Evolutionary conservation across 441 rosid species (phyloP).

Genomic region (Gossypium lobatum): DNA sequence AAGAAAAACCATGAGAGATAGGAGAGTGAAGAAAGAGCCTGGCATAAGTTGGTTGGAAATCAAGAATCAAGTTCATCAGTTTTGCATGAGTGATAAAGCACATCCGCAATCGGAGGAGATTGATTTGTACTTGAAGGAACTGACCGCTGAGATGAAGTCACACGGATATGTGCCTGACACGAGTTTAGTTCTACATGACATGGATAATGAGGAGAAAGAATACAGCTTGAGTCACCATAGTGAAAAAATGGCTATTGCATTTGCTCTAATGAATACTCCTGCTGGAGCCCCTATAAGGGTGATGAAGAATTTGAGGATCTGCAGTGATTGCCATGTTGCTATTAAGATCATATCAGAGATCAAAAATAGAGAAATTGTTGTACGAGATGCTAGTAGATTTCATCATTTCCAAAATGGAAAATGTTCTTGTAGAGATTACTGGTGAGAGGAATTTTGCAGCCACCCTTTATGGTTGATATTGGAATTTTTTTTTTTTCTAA

Average conservation of each 20-base stretch:
- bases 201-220: conserved; percentile 75
- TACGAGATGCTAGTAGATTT: conserved; percentile 72
- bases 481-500: not conserved
- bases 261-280: conserved; percentile 54
- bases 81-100: conserved; percentile 53
- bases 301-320: conserved; percentile 75
- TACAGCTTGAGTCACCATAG: conserved; percentile 65
- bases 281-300: conserved; percentile 57
- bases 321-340: conserved; percentile 69
- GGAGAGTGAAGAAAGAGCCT: conserved; percentile 72
- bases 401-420: conserved; percentile 67
- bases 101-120: conserved; percentile 52
- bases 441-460: conserved; percentile 28
- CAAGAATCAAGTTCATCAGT: conserved; percentile 62
- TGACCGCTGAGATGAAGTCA: conserved; percentile 56
- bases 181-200: conserved; percentile 63
- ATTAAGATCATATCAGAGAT: conserved; percentile 56
- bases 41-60: conserved; percentile 88
- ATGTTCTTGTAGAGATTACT: conserved; percentile 79
- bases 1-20: conserved; percentile 68
- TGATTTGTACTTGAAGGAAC: conserved; percentile 46
- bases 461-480: not conserved
- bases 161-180: conserved; percentile 67
- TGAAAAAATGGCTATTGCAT: conserved; percentile 76
- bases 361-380: conserved; percentile 55